These are phyloP conservation scores for Cantharellus anzutake DNA, from an alignment of 768 basidiomycete species.

Conservation along the genomic window DNA sequence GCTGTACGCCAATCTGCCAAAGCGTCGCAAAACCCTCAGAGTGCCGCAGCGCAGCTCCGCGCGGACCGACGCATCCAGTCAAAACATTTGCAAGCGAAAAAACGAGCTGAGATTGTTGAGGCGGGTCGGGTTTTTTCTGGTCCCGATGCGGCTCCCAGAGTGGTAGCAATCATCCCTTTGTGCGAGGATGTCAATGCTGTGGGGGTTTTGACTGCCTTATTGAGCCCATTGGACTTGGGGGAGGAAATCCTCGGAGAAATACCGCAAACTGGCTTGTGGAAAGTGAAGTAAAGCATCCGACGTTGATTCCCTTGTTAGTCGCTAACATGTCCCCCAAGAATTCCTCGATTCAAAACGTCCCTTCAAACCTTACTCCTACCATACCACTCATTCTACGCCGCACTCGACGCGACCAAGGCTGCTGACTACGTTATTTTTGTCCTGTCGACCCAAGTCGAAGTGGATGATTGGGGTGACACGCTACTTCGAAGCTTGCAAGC, in stretches of 20 bases:
- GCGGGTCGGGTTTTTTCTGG: constrained; percentile 65
- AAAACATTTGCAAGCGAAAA: constrained; percentile 61
- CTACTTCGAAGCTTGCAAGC: constrained; percentile 75
- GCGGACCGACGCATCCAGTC: constrained; percentile 68
- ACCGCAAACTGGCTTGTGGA: constrained; percentile 39
- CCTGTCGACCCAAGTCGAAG: constrained; percentile 66
- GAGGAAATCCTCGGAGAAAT: constrained; percentile 22
- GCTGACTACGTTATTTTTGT: constrained; percentile 83
- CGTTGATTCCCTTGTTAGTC: constrained; percentile 24
- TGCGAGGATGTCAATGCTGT: constrained; percentile 41
- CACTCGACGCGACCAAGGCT: constrained; percentile 69
- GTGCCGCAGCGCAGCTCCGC: constrained; percentile 43
- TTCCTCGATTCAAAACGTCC: constrained; percentile 77
- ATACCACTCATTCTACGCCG: constrained; percentile 50
- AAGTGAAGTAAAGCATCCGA: constrained; percentile 20
- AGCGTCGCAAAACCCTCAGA: constrained; percentile 21
- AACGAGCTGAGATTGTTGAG: constrained; percentile 46
- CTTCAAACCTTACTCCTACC: constrained; percentile 70
- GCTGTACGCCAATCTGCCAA: constrained; percentile 37
- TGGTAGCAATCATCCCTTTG: constrained; percentile 77
- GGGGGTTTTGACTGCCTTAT: constrained; percentile 36
- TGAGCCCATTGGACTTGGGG: constrained; percentile 34
- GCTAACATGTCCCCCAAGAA: constrained; percentile 24
- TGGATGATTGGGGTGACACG: constrained; percentile 70
- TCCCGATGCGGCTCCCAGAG: constrained; percentile 59